Evolutionary conservation across 2,329 filamentous ascomycete genomes (phyloP), one percentile per base, ranked within the genome.

Genomic region (Amauroascus verrucosus): DNA sequence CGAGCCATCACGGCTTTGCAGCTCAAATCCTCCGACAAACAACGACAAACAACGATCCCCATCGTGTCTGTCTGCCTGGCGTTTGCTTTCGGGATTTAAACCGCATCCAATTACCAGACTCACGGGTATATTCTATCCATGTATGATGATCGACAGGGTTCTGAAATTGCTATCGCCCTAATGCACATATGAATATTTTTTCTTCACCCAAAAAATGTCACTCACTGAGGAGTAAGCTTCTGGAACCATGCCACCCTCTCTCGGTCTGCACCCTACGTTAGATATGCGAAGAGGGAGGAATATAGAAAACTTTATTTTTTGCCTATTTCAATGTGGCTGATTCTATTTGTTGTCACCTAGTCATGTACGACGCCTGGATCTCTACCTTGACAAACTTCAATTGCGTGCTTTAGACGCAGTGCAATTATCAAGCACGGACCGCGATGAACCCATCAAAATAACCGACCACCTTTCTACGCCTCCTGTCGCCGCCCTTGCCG

Each of bases 341-440:
- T 26, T 28, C 43, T 14, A 30, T 16, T 48, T 33, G 20, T n/a
- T 43, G 37, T 38, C 20, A 30, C 26, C 24, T 48, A 80, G 77
- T 65, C 78, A 80, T 61, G 69, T 81, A 54, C 76, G 74, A 53
- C 74, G 72, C 48, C 74, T 83, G 58, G 79, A 83, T 64, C 70
- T 72, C 54, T 77, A 79, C 58, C 71, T 83, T 51, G 79, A 82
- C 60, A 76, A 74, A 50, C 65, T 82, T 51, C 77, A 81, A 60
- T 71, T 81, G 50, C 61, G 63, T 37, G 59, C 64, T 35, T 53
- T 57, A 9, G 59, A 64, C 24, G 33, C 54, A 44, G 71, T 67
- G 57, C 59, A 62, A 24, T 58, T 16, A 37, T 57, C 7, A 58
- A 58, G 54, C 56, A 59, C 59, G 43, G 66, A 66, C 57, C 65